These are phyloP conservation scores for Rosa persica DNA, from an alignment of 306 rosid species.

Conservation along the genomic window DNA sequence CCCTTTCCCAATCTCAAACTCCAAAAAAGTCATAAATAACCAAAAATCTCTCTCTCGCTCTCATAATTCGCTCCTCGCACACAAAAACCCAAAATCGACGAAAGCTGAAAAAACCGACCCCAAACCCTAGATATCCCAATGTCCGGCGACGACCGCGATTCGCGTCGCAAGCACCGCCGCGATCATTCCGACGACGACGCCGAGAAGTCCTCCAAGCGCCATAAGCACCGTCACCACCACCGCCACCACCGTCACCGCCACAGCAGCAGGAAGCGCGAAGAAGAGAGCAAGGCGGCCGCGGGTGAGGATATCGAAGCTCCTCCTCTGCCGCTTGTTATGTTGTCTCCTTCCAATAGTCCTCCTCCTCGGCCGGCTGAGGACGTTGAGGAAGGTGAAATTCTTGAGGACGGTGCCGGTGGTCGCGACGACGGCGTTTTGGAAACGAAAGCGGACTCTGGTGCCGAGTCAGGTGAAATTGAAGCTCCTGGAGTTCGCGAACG, in stretches of 20 bases:
- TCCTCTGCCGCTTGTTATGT: constrained; percentile 27
- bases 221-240: constrained; percentile 72
- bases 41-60: background rate
- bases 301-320: constrained; percentile 29
- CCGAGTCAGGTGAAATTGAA: constrained; percentile 52
- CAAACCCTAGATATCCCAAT: constrained; percentile 59
- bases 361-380: constrained; percentile 50
- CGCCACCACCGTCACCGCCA: constrained; percentile 63
- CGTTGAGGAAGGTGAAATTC: constrained; percentile 95
- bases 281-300: constrained; percentile 32
- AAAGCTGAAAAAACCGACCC: constrained; percentile 19
- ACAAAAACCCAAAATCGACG: background rate
- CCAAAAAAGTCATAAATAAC: background rate
- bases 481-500: constrained; percentile 39
- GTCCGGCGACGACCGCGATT: constrained; percentile 59
- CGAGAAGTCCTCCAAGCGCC: constrained; percentile 73
- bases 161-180: constrained; percentile 69
- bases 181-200: constrained; percentile 42
- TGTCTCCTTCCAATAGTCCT: constrained; percentile 15
- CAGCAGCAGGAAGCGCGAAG: constrained; percentile 50
- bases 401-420: constrained; percentile 57
- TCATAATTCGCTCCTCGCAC: background rate
- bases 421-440: constrained; percentile 36
- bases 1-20: background rate
- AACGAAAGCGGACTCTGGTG: constrained; percentile 40